Base-by-base conservation (phyloP, 352 stramenopile genomes). In the Phytophthora pluvialis region DNA sequence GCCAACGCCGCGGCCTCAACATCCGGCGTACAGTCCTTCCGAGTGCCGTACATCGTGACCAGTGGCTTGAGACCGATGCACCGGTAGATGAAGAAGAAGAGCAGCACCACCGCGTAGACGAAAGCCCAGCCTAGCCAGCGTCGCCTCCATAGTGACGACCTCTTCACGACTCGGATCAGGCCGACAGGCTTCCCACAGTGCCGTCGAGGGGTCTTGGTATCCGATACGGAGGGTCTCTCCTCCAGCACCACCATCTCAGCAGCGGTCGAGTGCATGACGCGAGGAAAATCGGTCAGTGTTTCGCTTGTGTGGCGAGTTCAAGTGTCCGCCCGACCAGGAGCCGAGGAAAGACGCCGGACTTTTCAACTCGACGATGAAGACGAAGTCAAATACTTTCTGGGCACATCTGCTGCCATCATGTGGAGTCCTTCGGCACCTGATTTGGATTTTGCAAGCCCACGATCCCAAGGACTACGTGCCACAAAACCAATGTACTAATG, bases 71-170 rank as follows among this genome's bases (percentile, higher is more conserved):
- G 55, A 7, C 60, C 53, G 4, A 60, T 49, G 21, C 64, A 60
- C 1, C 74, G 55, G 31, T 73, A 69, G 28, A 75, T 50, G 36
- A 72, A 71, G 52, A 78, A 87, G 54, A 73, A 78, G 4, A 73
- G 28, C 33, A 78, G 53, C 8, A 70, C 48, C 0, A 65, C 28
- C 7, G 58, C 16, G 49, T 78, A 73, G 31, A 78, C 70, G 18
- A 73, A 70, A 2, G 56, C 45, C 78, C 78, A 87, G 11, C 78
- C 64, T 29, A 81, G 61, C 67, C 64, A 81, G 21, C 56, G 65
- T 8, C 10, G 66, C 5, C 13, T 9, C 52, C 59, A 68, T 8
- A 64, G 40, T 4, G 29, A 51, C 4, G 33, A 47, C 4, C 49
- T 7, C 6, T 40, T 21, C 5, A 72, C 18, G 7, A 16, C 26